Conservation (phyloP, 169 alveolate genomes). For the Theileria orientalis region DNA sequence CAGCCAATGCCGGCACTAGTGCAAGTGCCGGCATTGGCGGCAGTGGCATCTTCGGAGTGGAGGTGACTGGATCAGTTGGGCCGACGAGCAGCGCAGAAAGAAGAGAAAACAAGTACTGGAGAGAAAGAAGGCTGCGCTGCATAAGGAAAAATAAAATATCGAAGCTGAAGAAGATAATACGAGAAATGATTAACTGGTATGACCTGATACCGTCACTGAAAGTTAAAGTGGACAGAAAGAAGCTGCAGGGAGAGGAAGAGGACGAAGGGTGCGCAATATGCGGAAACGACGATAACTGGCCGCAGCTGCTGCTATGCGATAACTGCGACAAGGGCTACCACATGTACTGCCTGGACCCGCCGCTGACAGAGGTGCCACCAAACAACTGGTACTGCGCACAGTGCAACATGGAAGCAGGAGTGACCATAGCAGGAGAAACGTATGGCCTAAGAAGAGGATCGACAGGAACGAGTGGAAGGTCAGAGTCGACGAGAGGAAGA, state of each 20-base stretch:
- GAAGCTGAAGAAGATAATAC: slow-evolving; percentile 6
- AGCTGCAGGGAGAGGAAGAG: slow-evolving; percentile 29
- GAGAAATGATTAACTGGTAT: background rate
- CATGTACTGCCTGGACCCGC: slow-evolving; percentile 76
- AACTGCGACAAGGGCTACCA: slow-evolving; percentile 82
- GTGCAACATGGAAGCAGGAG: slow-evolving; percentile 33
- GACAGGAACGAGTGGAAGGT: too few species aligned
- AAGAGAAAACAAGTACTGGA: background rate
- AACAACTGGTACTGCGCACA: slow-evolving; percentile 75
- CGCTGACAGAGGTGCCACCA: slow-evolving; percentile 67
- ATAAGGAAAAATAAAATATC: slow-evolving; percentile 4
- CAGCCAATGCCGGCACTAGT: background rate
- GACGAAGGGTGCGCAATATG: slow-evolving; percentile 76
- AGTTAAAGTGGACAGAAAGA: slow-evolving; percentile 22
- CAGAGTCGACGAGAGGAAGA: too few species aligned
- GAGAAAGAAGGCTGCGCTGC: background rate
- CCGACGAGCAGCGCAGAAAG: background rate
- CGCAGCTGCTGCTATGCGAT: slow-evolving; percentile 76
- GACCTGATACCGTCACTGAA: slow-evolving; percentile 21
- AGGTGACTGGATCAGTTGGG: background rate
- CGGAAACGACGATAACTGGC: slow-evolving; percentile 76
- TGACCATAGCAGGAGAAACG: too few species aligned
- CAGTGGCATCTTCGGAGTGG: background rate
- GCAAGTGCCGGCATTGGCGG: background rate
- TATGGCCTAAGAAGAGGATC: too few species aligned